These are phyloP conservation scores for Cercophora newfieldiana DNA, from an alignment of 495 filamentous ascomycete species.

Conservation along the genomic window DNA sequence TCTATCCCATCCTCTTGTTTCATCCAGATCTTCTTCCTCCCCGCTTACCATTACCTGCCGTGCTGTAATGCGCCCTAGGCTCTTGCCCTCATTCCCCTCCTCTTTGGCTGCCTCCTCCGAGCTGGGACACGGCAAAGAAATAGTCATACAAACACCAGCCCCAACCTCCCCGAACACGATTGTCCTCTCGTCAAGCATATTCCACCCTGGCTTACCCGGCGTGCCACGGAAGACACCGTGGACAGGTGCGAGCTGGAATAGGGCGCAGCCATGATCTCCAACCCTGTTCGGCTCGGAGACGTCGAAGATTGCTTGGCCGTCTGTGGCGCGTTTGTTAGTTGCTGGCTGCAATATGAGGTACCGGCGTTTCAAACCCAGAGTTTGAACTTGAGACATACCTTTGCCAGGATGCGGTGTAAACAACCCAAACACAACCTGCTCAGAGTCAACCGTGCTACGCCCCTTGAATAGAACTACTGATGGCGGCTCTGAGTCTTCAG, in stretches of 20 bases:
- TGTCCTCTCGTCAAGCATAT: conserved; percentile 1
- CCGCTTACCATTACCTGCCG: too few species aligned
- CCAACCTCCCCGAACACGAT: conserved; percentile 16
- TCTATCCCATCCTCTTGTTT: too few species aligned
- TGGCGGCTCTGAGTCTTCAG: not conserved
- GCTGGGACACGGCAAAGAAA: too few species aligned
- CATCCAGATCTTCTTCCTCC: too few species aligned
- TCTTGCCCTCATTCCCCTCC: too few species aligned
- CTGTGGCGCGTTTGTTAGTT: conserved; percentile 17
- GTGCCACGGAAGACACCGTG: conserved; percentile 31
- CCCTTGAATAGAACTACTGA: not conserved
- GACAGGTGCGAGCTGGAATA: conserved; percentile 32
- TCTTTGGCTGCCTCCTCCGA: too few species aligned
- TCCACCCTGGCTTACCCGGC: conserved; percentile 26
- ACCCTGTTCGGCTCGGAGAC: conserved; percentile 4
- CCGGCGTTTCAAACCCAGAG: too few species aligned
- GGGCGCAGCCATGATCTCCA: conserved; percentile 15
- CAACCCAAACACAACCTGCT: conserved; percentile 26
- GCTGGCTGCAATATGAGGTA: too few species aligned
- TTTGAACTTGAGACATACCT: too few species aligned
- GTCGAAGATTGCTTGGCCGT: conserved; percentile 18
- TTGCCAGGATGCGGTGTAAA: conserved; percentile 10
- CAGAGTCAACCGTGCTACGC: conserved; percentile 4
- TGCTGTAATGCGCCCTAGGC: too few species aligned
- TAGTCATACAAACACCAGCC: too few species aligned